Evolutionary conservation across 2,329 filamentous ascomycete genomes (phyloP), one percentile per base, ranked within the genome.

Genomic region (Nannizziopsis arthrosporioides): DNA sequence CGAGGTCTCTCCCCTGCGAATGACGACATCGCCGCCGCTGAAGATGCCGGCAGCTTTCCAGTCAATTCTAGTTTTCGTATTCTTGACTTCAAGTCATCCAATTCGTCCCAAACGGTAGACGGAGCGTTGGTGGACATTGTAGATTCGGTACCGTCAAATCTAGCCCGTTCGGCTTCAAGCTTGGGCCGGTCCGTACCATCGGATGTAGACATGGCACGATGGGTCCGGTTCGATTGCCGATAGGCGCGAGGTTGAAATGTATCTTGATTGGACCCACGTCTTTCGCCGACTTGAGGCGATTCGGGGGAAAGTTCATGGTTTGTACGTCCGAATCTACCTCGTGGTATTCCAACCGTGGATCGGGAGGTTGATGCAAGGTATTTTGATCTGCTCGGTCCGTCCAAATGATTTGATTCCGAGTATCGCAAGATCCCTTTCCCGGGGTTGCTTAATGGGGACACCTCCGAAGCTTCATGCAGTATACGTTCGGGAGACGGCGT

Each of bases 31-130:
- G 85, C 84, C 2, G 85, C 85, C 32, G 82, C 84, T 2, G 88
- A 90, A 1, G 85, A 88, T 0, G 85, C 71, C 0, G 89, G 88
- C 31, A 92, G 70, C 65, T 93, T 94, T 50, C 89, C 89, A 2
- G 86, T 93, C 56, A 93, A 68, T 64, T 96, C 92, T 8, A 98
- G 76, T 51, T 87, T 85, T 57, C 86, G 82, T 57, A 98, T 94
- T 27, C 92, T 80, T 36, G 86, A 92, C 64, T 96, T 96, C 41
- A 98, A 70, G 55, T 96, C 92, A 57, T 96, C 92, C 22, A 98
- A 70, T 65, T 98, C 92, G 62, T 96, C 92, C 92, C 92, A 98
- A 2, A 98, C 86, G 0, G 88, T 95, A 1, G 88, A 93, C 10
- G 89, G 86, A 1, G 86, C 87, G 1, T 83, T 88, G 0, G 86